Percentiles rank a stretch among this genome's conserved stretches.
phyloP scores from a whole-genome alignment of 306 rosid genomes.

The Dryas drummondii region DNA sequence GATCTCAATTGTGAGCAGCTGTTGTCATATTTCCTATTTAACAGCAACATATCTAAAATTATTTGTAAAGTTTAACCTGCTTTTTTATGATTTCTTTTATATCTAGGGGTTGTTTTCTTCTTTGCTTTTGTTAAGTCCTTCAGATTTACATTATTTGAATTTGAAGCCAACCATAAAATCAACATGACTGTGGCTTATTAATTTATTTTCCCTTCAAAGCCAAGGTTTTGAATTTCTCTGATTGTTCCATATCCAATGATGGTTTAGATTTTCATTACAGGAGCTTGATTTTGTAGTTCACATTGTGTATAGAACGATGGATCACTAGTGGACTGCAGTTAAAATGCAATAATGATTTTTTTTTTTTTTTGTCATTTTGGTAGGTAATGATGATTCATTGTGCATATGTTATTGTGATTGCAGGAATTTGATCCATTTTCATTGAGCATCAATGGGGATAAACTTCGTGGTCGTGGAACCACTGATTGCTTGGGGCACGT shows the following conservation, averaged over 20 bases:
- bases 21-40: not conserved
- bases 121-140: not conserved
- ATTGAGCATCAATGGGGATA: constrained; percentile 80
- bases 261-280: not conserved
- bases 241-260: not conserved
- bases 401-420: constrained; percentile 3
- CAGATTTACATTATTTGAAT: not conserved
- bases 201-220: not conserved
- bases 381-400: not conserved
- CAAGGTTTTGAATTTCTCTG: not conserved
- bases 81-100: not conserved
- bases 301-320: not conserved
- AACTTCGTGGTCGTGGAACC: constrained; percentile 90
- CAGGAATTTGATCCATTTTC: constrained; percentile 96
- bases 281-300: not conserved
- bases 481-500: constrained; percentile 96
- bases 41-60: not conserved
- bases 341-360: too few relatives aligned
- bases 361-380: not conserved
- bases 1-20: not conserved
- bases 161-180: not conserved
- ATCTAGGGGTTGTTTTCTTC: not conserved
- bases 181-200: not conserved
- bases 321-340: not conserved
- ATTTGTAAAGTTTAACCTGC: not conserved